Conservation (phyloP, 352 stramenopile species). For the Phytopythium montanum region DNA sequence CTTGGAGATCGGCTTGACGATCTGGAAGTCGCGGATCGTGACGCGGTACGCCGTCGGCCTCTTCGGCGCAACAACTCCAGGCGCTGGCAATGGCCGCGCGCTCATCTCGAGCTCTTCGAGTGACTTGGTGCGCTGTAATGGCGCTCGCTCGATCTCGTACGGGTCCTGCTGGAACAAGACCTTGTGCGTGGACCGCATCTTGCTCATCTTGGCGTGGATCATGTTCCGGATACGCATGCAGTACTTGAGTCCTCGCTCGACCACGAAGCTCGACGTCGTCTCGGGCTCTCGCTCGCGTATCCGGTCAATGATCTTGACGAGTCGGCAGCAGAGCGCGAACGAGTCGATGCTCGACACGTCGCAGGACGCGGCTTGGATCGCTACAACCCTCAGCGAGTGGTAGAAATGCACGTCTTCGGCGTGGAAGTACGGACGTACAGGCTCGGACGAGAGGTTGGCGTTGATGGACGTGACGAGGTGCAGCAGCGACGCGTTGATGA, state of each 20-base stretch:
- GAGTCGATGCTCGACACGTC: slow-evolving; percentile 73
- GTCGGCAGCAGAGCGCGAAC: slow-evolving; percentile 65
- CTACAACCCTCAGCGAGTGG: slow-evolving; percentile 59
- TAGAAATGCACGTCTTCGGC: slow-evolving; percentile 67
- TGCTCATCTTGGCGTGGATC: slow-evolving; percentile 86
- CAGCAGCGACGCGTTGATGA: slow-evolving; percentile 64
- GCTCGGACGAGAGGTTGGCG: slow-evolving; percentile 38
- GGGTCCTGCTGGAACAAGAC: slow-evolving; percentile 60
- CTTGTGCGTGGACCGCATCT: slow-evolving; percentile 83
- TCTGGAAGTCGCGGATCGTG: slow-evolving; percentile 84
- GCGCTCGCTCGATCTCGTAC: slow-evolving; percentile 25
- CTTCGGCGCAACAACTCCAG: slow-evolving; percentile 5
- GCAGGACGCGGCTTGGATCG: slow-evolving; percentile 69
- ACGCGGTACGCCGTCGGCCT: slow-evolving; percentile 48
- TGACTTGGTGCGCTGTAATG: slow-evolving; percentile 79
- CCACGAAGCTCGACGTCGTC: slow-evolving; percentile 32
- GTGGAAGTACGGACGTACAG: slow-evolving; percentile 39
- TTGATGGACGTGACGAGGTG: slow-evolving; percentile 59
- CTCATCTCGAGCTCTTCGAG: slow-evolving; percentile 59
- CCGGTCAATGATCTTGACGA: slow-evolving; percentile 78
- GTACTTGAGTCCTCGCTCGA: slow-evolving; percentile 59
- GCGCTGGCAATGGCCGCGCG: slow-evolving; percentile 9
- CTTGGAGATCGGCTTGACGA: slow-evolving; percentile 89
- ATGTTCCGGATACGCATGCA: slow-evolving; percentile 54
- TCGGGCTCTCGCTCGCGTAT: slow-evolving; percentile 58